Evolutionary conservation across 2,329 filamentous ascomycete species (phyloP), one percentile per base, ranked within the genome.

Genomic region (Fusarium circinatum): DNA sequence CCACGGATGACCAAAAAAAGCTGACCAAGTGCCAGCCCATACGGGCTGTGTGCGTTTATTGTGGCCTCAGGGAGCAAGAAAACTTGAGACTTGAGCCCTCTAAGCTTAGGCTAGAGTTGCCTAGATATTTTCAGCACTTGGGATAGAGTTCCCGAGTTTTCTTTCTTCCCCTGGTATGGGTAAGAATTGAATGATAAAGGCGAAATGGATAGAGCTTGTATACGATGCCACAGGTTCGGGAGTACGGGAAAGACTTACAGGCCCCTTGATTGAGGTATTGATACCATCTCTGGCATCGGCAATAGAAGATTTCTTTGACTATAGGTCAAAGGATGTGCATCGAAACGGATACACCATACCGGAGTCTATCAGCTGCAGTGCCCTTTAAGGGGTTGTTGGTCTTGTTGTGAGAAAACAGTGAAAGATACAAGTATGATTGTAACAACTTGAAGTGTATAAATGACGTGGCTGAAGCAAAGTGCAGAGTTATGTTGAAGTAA

Each of bases 171-270:
- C 28, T 22, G 12, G 14, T 48, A 48, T n/a, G 54, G 57, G 60
- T 32, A 58, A 56, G 28, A 42, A 65, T 56, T 38, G 45, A 55
- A 60, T 66, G 59, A 59, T 38, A 42, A 54, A 68, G 65, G 47
- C 54, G 61, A 41, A 62, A 30, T 54, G 52, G 62, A 73, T 75
- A 77, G 75, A 77, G 61, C 52, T 75, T 75, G 70, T 74, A 75
- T 73, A 73, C 57, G 58, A 74, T 64, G 62, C 58, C 58, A 61
- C 48, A 61, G 54, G 42, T 48, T 44, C 48, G 42, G 44, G 32
- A 52, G 68, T 59, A 59, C 61, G 71, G 56, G 60, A 65, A 54
- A 57, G 58, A 63, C 44, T 39, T 60, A 28, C 20, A 51, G 12
- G 36, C 41, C 42, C 30, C 30, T 57, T 58, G n/a, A 34, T 42